phyloP scores from a whole-genome alignment of 768 basidiomycete species.

The Auricularia heimuer region DNA sequence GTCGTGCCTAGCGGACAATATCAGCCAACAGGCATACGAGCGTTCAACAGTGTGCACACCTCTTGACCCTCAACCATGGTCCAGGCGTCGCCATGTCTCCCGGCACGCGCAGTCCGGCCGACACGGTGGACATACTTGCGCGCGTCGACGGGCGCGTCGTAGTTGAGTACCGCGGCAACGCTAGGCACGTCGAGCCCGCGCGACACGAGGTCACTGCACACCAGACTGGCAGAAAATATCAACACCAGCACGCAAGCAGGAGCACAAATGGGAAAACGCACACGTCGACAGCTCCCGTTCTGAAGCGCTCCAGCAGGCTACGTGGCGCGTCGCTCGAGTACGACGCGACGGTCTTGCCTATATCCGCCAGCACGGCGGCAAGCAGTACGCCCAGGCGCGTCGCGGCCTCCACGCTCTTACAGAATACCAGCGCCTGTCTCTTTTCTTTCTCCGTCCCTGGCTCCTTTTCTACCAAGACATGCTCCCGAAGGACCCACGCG shows the following conservation, averaged over 20 bases:
- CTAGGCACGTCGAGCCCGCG: constrained; percentile 92
- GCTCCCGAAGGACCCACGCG: constrained; percentile 45
- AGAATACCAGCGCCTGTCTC: constrained; percentile 82
- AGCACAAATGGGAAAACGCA: constrained; percentile 27
- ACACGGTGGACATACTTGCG: constrained; percentile 97
- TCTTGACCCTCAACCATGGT: constrained; percentile 92
- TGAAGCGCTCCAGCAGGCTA: constrained; percentile 70
- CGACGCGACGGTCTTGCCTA: constrained; percentile 41
- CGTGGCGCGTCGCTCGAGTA: constrained; percentile 92
- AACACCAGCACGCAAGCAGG: not conserved
- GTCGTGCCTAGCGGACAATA: constrained; percentile 36
- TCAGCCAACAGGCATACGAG: too few species aligned
- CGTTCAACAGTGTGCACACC: constrained; percentile 9
- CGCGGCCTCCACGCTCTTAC: constrained; percentile 93
- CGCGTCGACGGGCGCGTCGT: constrained; percentile 96
- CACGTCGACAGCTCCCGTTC: constrained; percentile 73
- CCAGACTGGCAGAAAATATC: constrained; percentile 41
- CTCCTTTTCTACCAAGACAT: constrained; percentile 55
- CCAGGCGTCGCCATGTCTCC: constrained; percentile 84
- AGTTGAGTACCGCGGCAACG: constrained; percentile 88
- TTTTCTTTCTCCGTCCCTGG: constrained; percentile 16
- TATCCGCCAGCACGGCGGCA: constrained; percentile 63
- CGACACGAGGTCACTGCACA: constrained; percentile 95
- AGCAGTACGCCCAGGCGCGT: constrained; percentile 71
- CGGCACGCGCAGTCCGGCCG: constrained; percentile 91